phyloP scores from a whole-genome alignment of 2,329 filamentous ascomycete species.

The Nakataea oryzae region DNA sequence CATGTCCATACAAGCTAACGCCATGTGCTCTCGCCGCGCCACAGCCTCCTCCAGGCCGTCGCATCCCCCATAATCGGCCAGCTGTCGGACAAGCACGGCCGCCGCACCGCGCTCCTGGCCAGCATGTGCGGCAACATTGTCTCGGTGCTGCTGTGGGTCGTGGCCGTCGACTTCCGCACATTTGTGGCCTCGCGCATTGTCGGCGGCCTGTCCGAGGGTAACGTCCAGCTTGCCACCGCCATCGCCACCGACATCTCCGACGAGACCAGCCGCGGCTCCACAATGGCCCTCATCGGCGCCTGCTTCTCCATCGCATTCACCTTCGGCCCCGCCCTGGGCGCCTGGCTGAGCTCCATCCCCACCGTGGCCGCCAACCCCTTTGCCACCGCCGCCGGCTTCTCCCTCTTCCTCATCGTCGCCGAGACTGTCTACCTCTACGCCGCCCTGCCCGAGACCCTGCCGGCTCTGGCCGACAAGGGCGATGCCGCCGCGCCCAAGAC shows the following conservation, averaged over 20 bases:
- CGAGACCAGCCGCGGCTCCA: conserved; percentile 70
- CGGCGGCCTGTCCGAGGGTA: conserved; percentile 89
- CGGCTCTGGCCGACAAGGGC: conserved; percentile 35
- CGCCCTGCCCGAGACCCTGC: conserved; percentile 77
- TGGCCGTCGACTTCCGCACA: conserved; percentile 86
- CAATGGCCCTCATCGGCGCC: conserved; percentile 91
- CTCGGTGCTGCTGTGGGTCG: conserved; percentile 88
- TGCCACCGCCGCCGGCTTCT: conserved; percentile 82
- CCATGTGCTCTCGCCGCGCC: background rate
- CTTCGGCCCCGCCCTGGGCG: conserved; percentile 85
- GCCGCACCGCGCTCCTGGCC: conserved; percentile 74
- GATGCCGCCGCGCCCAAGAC: conserved; percentile 9
- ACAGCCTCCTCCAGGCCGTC: conserved; percentile 76
- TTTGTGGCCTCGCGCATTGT: conserved; percentile 91
- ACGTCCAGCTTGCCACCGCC: conserved; percentile 89
- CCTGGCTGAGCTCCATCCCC: conserved; percentile 68
- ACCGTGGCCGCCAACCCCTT: conserved; percentile 84
- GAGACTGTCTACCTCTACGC: conserved; percentile 86
- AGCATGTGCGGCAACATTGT: conserved; percentile 91
- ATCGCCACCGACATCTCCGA: conserved; percentile 96
- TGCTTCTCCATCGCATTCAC: conserved; percentile 98
- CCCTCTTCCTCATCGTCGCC: conserved; percentile 68
- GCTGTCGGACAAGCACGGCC: conserved; percentile 80
- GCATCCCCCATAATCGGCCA: conserved; percentile 85
- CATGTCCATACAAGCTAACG: conserved; percentile 1